phyloP scores from a whole-genome alignment of 805 yeast genomes.

The Nakazawaea peltata region DNA sequence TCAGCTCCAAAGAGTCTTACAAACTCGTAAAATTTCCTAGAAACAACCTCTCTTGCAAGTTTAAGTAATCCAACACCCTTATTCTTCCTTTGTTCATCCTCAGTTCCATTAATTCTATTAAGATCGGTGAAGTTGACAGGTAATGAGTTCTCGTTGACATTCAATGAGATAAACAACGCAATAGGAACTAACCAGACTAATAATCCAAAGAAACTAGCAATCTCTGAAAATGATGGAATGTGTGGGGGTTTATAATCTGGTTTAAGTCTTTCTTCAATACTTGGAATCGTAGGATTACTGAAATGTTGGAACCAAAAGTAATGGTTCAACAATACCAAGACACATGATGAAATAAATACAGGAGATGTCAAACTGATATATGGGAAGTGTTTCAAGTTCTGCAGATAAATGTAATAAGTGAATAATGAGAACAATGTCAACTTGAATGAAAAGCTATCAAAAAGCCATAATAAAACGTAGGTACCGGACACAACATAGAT shows the following conservation, averaged over 20 bases:
- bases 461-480: constrained; percentile 48
- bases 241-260: constrained; percentile 55
- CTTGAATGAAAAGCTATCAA: constrained; percentile 76
- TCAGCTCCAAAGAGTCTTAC: constrained; percentile 60
- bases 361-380: constrained; percentile 69
- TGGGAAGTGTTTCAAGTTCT: constrained; percentile 78
- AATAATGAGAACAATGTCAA: constrained; percentile 59
- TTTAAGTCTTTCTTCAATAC: constrained; percentile 50
- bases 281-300: constrained; percentile 63
- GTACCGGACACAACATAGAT: constrained; percentile 54
- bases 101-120: constrained; percentile 20
- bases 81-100: constrained; percentile 23
- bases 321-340: constrained; percentile 72
- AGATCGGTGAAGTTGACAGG: constrained; percentile 37
- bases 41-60: constrained; percentile 45
- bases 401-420: constrained; percentile 67
- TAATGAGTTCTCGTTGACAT: constrained; percentile 84
- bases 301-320: constrained; percentile 86
- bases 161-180: constrained; percentile 80
- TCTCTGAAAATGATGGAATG: constrained; percentile 78
- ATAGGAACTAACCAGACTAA: constrained; percentile 94
- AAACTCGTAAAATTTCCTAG: constrained; percentile 36
- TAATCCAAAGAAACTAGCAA: constrained; percentile 91
- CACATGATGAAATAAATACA: constrained; percentile 60
- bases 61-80: constrained; percentile 63